Percentiles rank a stretch among this genome's conserved stretches.
phyloP scores from a whole-genome alignment of 2,329 filamentous ascomycete genomes.

The Colletotrichum liaoningense region DNA sequence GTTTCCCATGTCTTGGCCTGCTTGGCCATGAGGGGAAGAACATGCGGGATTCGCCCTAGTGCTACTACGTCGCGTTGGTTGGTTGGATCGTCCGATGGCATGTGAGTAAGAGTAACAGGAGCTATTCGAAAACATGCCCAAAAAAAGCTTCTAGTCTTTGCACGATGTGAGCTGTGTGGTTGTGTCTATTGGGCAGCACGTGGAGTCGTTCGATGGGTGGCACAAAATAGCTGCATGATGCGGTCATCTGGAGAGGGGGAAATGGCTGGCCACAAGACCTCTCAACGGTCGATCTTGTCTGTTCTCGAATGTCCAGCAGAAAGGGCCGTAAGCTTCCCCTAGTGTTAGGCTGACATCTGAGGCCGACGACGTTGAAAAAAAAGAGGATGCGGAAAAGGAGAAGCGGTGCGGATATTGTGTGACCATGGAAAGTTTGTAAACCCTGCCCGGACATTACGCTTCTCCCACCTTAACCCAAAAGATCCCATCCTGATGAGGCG shows the following conservation, averaged over 20 bases:
- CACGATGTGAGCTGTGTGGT: not conserved
- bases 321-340: not conserved
- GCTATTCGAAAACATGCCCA: slow-evolving; percentile 19
- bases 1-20: slow-evolving; percentile 29
- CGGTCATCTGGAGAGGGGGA: slow-evolving; percentile 29
- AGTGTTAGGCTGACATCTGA: slow-evolving; percentile 6
- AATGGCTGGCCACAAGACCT: slow-evolving; percentile 25
- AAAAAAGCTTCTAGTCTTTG: not conserved
- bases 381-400: slow-evolving; percentile 3
- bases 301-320: not conserved
- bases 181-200: slow-evolving; percentile 7
- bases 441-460: not conserved
- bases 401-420: not conserved
- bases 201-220: slow-evolving; percentile 24
- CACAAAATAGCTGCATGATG: slow-evolving; percentile 30
- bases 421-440: not conserved
- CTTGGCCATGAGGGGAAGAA: slow-evolving; percentile 2
- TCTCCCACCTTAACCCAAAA: not conserved
- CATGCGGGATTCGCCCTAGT: slow-evolving; percentile 1
- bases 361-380: not conserved
- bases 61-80: slow-evolving; percentile 18
- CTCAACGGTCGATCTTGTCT: slow-evolving; percentile 8
- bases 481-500: slow-evolving; percentile 1
- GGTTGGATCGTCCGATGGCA: slow-evolving; percentile 5
- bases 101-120: slow-evolving; percentile 20